phyloP scores from a whole-genome alignment of 805 yeast species.

The Candida vaughaniae region DNA sequence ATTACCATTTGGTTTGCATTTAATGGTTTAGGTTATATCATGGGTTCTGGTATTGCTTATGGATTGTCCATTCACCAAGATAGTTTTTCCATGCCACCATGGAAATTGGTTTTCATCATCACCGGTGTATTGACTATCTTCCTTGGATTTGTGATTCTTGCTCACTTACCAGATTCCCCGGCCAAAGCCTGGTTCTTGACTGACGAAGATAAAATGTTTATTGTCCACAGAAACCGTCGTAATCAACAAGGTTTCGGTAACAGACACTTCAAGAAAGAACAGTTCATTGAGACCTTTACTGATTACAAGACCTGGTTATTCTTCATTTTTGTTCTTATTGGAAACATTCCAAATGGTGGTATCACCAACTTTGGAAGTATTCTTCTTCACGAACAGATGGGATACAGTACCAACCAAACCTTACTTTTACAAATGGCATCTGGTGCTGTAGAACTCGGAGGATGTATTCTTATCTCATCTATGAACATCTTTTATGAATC shows the following conservation, averaged over 20 bases:
- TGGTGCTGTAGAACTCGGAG: conserved; percentile 48
- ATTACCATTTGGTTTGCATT: conserved; percentile 37
- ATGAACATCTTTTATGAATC: conserved; percentile 24
- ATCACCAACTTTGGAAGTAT: conserved; percentile 36
- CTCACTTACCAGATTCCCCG: conserved; percentile 44
- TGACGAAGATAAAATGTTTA: conserved; percentile 31
- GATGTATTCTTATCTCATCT: conserved; percentile 30
- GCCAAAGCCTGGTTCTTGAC: conserved; percentile 38
- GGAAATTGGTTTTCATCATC: conserved; percentile 61
- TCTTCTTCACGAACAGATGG: conserved; percentile 24
- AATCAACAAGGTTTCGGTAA: conserved; percentile 46
- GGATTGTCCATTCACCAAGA: conserved; percentile 43
- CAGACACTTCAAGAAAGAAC: conserved; percentile 34
- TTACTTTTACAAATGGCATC: conserved; percentile 46
- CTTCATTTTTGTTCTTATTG: conserved; percentile 24
- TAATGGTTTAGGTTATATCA: conserved; percentile 33
- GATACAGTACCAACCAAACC: conserved; percentile 28
- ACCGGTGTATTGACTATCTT: conserved; percentile 59
- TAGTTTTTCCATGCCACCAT: conserved; percentile 46
- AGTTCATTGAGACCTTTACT: conserved; percentile 34
- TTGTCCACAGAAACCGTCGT: conserved; percentile 29
- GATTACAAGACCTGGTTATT: conserved; percentile 36
- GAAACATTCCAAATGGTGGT: conserved; percentile 39
- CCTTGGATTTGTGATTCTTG: conserved; percentile 45
- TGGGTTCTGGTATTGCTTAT: conserved; percentile 53